Evolutionary conservation across 2,329 filamentous ascomycete species (phyloP).

Genomic region (Nannizziopsis barbatae): DNA sequence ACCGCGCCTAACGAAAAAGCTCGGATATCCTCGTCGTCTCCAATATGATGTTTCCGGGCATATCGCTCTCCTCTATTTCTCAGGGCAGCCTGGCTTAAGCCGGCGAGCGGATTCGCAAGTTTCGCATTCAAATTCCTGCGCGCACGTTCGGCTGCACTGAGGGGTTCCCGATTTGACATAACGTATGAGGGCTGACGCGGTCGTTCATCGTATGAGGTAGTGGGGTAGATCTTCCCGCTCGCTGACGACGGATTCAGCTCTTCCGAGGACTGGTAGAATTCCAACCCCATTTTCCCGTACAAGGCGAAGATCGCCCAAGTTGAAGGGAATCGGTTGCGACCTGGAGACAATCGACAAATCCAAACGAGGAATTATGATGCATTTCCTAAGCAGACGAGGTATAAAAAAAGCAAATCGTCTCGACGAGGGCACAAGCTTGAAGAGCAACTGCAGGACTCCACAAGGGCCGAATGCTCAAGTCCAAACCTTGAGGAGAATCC

Average conservation of each 20-base stretch:
- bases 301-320: no score
- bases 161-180: slow-evolving; percentile 12
- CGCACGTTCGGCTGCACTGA: slow-evolving; percentile 31
- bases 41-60: slow-evolving; percentile 45
- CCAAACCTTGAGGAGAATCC: no score
- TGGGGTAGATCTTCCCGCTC: slow-evolving; percentile 8
- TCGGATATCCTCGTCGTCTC: slow-evolving; percentile 45
- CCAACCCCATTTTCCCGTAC: background rate
- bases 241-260: slow-evolving; percentile 11
- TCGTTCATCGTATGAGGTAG: slow-evolving; percentile 6
- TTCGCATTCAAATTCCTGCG: slow-evolving; percentile 38
- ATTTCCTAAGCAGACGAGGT: no score
- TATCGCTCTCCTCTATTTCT: slow-evolving; percentile 48
- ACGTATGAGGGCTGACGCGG: slow-evolving; percentile 12
- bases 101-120: slow-evolving; percentile 44
- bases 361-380: no score
- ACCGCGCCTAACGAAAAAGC: slow-evolving; percentile 51
- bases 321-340: no score
- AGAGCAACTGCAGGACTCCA: no score
- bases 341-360: no score
- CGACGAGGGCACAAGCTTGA: no score
- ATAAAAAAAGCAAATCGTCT: no score
- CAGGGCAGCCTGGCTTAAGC: slow-evolving; percentile 42
- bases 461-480: no score
- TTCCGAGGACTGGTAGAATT: slow-evolving; percentile 13